Percentiles rank a stretch among this genome's conserved stretches.
Conservation (phyloP, 75 land plant species). For the Chamaecyparis obtusa region DNA sequence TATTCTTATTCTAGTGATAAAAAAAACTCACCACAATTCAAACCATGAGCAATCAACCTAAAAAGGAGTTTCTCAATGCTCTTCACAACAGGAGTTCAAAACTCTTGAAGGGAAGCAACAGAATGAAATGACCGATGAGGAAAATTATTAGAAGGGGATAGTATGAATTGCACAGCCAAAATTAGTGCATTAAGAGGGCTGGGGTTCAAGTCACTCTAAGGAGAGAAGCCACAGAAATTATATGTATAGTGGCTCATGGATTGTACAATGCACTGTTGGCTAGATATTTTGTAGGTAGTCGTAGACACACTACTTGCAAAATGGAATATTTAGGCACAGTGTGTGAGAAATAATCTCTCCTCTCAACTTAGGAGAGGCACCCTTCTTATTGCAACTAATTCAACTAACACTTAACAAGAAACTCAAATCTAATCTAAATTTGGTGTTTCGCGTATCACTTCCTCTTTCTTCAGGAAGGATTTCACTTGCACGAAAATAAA, state of each 20-base stretch:
- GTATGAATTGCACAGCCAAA: neutral
- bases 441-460: no score
- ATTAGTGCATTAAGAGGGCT: neutral
- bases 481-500: no score
- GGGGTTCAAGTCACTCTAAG: constrained; percentile 5
- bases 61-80: neutral
- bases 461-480: no score
- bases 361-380: no score
- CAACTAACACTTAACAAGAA: no score
- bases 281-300: no score
- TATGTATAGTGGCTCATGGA: constrained; percentile 9
- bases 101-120: neutral
- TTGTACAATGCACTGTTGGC: neutral
- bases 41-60: neutral
- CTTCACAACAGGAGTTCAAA: neutral
- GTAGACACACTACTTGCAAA: no score
- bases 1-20: constrained; percentile 22
- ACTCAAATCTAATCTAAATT: no score
- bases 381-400: no score
- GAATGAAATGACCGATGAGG: neutral
- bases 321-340: no score
- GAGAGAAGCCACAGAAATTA: neutral
- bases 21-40: constrained; percentile 4
- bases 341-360: no score
- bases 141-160: neutral